Base-by-base conservation (phyloP, 306 rosid genomes). In the Sicyos edulis region DNA sequence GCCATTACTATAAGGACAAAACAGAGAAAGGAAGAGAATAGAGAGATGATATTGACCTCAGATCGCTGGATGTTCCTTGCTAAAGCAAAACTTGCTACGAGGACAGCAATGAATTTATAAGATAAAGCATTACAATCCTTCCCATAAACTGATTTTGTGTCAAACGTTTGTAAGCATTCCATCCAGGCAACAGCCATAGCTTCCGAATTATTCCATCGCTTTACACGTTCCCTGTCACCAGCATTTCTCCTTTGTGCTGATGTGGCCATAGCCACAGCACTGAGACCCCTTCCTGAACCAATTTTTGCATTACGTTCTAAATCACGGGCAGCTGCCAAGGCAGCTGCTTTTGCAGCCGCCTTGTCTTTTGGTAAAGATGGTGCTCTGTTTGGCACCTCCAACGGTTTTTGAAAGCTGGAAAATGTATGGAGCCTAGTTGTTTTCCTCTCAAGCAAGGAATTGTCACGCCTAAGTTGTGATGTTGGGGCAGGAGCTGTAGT, bases 161-260 rank as follows among this genome's bases (percentile, higher is more conserved):
- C 96, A 79, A 93, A 87, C 80, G 97, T 95, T 77, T 89, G 96
- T 82, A 93, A 76, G 84, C 99, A 93, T 83, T 93, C 99, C 84
- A 85, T 88, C 99, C 99, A 93, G 49, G 99, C 99, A 82, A 91
- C 92, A 80, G 83, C 99, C 99, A 88, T 93, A 69, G 99, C 97
- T 89, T 93, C 99, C 76, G 89, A 79, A 72, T 86, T 54, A 81
- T 69, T 93, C 99, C 99, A 93, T 80, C 99, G 86, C 83, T 74
- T 80, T 77, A 86, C 97, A 45, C 99, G 97, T 67, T 91, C 96
- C 88, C 77, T 80, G 82, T 93, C 97, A 81, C 96, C 77, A 61
- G 81, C 86, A 81, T 22, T 89, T 82, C 99, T 86, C 82, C 99
- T 67, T 76, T 91, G 96, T 70, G 95, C 91, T 78, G 99, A 93